Base-by-base conservation (phyloP, 345 rosid species). In the Citrus sp. region DNA sequence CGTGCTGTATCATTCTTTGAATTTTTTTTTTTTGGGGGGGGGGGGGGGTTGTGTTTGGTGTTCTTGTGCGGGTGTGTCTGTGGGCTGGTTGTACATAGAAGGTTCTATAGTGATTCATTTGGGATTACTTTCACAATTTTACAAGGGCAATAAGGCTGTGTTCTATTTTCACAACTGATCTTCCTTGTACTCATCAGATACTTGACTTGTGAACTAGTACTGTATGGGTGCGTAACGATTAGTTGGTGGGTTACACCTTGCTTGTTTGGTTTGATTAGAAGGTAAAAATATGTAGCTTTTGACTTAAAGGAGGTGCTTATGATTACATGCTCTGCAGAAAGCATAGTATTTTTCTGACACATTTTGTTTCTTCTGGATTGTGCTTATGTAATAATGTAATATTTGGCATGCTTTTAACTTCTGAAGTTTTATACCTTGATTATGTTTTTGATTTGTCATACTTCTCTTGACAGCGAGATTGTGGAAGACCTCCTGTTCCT, bases 401-500 rank as follows among this genome's bases (percentile, higher is more conserved):
- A 9, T n/a, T 49, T 22, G 9, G 51, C 61, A 28, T 64, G 30
- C 7, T 49, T 75, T n/a, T 22, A 46, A 32, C 10, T 60, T 59
- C n/a, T 60, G 9, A 38, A 3, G 6, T 61, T 40, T 59, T 12
- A 6, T 27, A 60, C 9, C 30, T 18, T 60, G 38, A 8, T 18
- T 59, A 28, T 59, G 72, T 16, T n/a, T 70, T 35, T 70, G 1
- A 40, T 74, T 65, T 30, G 27, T 49, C 78, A 18, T 62, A 42
- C 73, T 81, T 78, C 69, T 70, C 74, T 80, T 79, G 72, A 82
- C 88, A 95, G 99, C 92, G 97, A 77, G 97, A 92, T 83, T 87
- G 94, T 86, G 89, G 98, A 80, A 87, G 99, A 82, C 96, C 96
- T 67, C 99, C 97, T 70, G 80, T 87, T 83, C 99, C 99, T 68